phyloP scores from a whole-genome alignment of 306 rosid species.

The Albizia julibrissin region DNA sequence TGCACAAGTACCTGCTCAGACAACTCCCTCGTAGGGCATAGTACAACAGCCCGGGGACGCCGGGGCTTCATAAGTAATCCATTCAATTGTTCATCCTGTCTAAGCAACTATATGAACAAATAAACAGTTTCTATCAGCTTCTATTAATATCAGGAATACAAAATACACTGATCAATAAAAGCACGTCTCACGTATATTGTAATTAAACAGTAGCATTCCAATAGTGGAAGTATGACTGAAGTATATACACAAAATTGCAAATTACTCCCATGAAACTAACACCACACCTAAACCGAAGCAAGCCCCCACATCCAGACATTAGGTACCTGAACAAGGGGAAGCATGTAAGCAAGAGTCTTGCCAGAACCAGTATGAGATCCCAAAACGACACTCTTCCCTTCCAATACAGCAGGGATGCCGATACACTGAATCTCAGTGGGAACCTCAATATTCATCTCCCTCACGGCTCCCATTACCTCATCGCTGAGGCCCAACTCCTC shows the following conservation, averaged over 20 bases:
- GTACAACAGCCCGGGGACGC: slow-evolving; percentile 90
- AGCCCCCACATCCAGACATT: not conserved
- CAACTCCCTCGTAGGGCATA: slow-evolving; percentile 93
- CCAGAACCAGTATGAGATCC: slow-evolving; percentile 99
- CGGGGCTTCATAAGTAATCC: slow-evolving; percentile 79
- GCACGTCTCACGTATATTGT: not conserved
- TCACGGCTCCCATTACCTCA: slow-evolving; percentile 74
- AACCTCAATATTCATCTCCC: slow-evolving; percentile 74
- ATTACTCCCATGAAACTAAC: not conserved
- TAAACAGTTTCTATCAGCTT: slow-evolving; percentile 25
- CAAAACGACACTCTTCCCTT: slow-evolving; percentile 78
- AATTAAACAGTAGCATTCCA: slow-evolving; percentile 8
- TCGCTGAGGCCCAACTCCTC: slow-evolving; percentile 70
- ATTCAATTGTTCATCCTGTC: slow-evolving; percentile 71
- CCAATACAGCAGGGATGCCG: slow-evolving; percentile 86
- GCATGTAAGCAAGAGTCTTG: slow-evolving; percentile 88
- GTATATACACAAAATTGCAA: not conserved
- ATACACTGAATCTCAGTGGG: slow-evolving; percentile 95
- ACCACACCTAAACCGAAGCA: not conserved
- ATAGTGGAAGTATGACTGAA: slow-evolving; percentile 5
- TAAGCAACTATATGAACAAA: slow-evolving; percentile 62
- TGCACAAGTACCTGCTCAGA: slow-evolving; percentile 77
- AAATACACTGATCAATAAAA: slow-evolving; percentile 13
- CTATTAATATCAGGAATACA: not conserved
- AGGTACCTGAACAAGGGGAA: slow-evolving; percentile 89